Percentiles rank a stretch among this genome's conserved stretches.
These are phyloP conservation scores for Sporothrix brunneoviolacea DNA, from an alignment of 2,329 filamentous ascomycete species.

Conservation along the genomic window DNA sequence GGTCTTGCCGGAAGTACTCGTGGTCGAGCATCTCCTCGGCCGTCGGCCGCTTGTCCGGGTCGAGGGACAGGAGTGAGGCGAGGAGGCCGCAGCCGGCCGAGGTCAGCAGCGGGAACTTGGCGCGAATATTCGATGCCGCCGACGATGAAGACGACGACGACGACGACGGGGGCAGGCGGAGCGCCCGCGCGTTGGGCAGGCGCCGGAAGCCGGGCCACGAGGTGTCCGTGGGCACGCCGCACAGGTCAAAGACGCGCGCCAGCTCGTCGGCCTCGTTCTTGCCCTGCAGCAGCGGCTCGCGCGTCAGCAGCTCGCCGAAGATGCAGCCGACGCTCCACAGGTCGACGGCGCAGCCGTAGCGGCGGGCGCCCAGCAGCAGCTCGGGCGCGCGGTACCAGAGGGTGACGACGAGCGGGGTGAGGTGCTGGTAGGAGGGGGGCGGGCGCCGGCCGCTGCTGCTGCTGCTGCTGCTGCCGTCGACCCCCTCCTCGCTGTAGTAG, in stretches of 20 bases:
- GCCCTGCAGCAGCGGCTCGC: slow-evolving; percentile 77
- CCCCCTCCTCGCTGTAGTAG: slow-evolving; percentile 59
- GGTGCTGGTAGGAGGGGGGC: slow-evolving; percentile 35
- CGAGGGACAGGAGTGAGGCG: slow-evolving; percentile 61
- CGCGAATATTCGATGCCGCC: slow-evolving; percentile 54
- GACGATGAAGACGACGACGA: slow-evolving; percentile 31
- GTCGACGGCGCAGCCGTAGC: slow-evolving; percentile 73
- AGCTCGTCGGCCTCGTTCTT: slow-evolving; percentile 91
- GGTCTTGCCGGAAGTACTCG: slow-evolving; percentile 82
- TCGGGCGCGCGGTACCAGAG: slow-evolving; percentile 95
- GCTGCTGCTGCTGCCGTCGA: background rate
- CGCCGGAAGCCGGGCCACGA: slow-evolving; percentile 82
- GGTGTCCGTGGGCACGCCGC: slow-evolving; percentile 75
- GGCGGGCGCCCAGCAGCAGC: slow-evolving; percentile 71
- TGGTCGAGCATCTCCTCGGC: slow-evolving; percentile 71
- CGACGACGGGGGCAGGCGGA: slow-evolving; percentile 57
- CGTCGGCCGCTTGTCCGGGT: slow-evolving; percentile 64
- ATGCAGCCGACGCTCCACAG: slow-evolving; percentile 97
- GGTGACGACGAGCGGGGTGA: slow-evolving; percentile 91
- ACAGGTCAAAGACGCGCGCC: slow-evolving; percentile 79
- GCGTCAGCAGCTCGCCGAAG: slow-evolving; percentile 81
- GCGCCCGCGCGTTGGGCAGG: slow-evolving; percentile 75
- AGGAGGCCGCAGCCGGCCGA: slow-evolving; percentile 66
- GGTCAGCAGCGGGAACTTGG: slow-evolving; percentile 77
- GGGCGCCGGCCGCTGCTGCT: background rate